Evolutionary conservation across 1,139 yeast genomes (phyloP).

Genomic region (Sugiyamaella paludigena): DNA sequence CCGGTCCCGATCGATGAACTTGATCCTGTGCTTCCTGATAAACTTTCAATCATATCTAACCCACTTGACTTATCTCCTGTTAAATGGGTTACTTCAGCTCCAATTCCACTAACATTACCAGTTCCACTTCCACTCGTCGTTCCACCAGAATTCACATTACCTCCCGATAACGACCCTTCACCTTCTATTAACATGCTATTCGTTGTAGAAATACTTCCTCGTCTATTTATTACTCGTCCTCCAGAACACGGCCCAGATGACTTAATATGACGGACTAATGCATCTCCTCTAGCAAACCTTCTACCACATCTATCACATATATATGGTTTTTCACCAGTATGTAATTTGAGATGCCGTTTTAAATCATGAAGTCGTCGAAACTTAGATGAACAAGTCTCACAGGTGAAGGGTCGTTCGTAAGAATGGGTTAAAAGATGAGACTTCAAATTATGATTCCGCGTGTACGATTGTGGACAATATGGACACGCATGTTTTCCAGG

Average conservation of each 20-base stretch:
- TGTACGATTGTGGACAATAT: slow-evolving; percentile 58
- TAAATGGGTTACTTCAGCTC: too few species aligned
- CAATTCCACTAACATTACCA: not conserved
- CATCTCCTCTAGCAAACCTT: slow-evolving; percentile 74
- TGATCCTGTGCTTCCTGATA: too few species aligned
- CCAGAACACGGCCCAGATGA: slow-evolving; percentile 35
- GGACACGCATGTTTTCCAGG: slow-evolving; percentile 48
- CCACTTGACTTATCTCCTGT: too few species aligned
- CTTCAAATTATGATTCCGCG: slow-evolving; percentile 71
- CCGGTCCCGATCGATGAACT: too few species aligned
- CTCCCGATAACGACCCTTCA: too few species aligned
- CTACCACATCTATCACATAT: slow-evolving; percentile 61
- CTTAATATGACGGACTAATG: slow-evolving; percentile 63
- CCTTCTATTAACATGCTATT: not conserved
- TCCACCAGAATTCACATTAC: not conserved
- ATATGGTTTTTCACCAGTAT: slow-evolving; percentile 73
- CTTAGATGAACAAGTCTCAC: slow-evolving; percentile 59
- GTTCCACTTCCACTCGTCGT: not conserved
- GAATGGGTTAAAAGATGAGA: slow-evolving; percentile 72
- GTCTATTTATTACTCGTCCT: not conserved
- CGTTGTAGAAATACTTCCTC: slow-evolving; percentile 10
- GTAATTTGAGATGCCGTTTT: slow-evolving; percentile 71
- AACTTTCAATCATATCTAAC: too few species aligned
- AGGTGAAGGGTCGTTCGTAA: slow-evolving; percentile 61
- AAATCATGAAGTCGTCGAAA: slow-evolving; percentile 76